Conservation (phyloP, 2,329 filamentous ascomycete species). For the Nakataea oryzae region DNA sequence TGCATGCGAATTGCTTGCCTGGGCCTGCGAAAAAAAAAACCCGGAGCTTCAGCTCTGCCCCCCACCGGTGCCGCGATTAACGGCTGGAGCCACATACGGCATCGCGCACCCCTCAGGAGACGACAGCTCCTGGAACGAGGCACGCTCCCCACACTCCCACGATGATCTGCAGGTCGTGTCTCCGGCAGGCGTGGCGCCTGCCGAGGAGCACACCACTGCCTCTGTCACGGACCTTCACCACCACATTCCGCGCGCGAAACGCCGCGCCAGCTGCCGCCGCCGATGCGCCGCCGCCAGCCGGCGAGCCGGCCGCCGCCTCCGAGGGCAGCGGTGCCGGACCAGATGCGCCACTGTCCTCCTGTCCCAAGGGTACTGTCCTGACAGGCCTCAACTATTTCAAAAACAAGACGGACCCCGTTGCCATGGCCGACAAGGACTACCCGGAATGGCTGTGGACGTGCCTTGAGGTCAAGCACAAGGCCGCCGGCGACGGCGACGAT, state of each 20-base stretch:
- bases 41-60: not conserved
- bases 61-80: not conserved
- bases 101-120: not conserved
- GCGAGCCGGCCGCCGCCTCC: slow-evolving; percentile 5
- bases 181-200: slow-evolving; percentile 32
- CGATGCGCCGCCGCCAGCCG: slow-evolving; percentile 8
- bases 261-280: slow-evolving; percentile 18
- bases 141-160: slow-evolving; percentile 8
- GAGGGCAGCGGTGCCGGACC: slow-evolving; percentile 14
- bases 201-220: slow-evolving; percentile 13
- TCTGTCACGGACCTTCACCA: slow-evolving; percentile 28
- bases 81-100: not conserved
- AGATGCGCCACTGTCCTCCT: slow-evolving; percentile 32
- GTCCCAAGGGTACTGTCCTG: slow-evolving; percentile 58
- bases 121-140: not conserved
- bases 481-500: slow-evolving; percentile 30
- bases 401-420: slow-evolving; percentile 61
- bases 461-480: slow-evolving; percentile 50
- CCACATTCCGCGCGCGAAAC: slow-evolving; percentile 20
- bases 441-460: slow-evolving; percentile 72
- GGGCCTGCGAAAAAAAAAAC: not conserved
- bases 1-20: no score
- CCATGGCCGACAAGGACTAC: slow-evolving; percentile 64
- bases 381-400: slow-evolving; percentile 72
- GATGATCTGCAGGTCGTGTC: slow-evolving; percentile 37